Evolutionary conservation across 169 alveolate species (phyloP).

Genomic region (Plasmodium inui): DNA sequence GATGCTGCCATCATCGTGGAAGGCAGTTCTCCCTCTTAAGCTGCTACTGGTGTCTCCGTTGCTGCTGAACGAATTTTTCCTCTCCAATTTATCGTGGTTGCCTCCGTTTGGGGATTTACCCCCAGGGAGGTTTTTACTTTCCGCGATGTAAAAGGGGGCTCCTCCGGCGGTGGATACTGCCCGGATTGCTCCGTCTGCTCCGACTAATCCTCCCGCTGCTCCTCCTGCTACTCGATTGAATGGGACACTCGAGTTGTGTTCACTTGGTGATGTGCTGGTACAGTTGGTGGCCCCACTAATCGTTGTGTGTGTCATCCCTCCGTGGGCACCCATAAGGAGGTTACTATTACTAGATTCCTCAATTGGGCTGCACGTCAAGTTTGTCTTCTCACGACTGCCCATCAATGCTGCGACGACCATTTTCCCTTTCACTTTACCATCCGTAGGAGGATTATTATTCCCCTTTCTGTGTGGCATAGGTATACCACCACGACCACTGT

Average conservation of each 20-base stretch:
- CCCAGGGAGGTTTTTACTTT: neutral
- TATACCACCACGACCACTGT: neutral
- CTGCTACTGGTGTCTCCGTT: neutral
- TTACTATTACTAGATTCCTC: neutral
- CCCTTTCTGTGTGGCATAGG: neutral
- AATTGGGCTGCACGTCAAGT: neutral
- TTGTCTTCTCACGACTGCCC: neutral
- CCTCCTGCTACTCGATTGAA: no score
- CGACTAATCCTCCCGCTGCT: no score
- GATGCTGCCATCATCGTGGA: no score
- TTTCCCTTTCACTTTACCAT: neutral
- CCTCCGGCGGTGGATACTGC: no score
- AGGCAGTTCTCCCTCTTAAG: no score
- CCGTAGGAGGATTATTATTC: neutral
- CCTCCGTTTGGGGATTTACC: neutral
- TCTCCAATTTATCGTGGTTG: neutral
- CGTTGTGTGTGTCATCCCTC: neutral
- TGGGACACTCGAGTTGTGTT: neutral
- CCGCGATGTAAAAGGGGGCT: neutral
- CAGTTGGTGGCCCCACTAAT: neutral
- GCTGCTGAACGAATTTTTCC: neutral
- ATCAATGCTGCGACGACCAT: neutral
- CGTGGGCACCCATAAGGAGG: neutral
- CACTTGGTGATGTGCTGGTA: neutral
- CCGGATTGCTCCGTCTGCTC: no score